Conservation (phyloP, 495 filamentous ascomycete genomes). For the Aspergillus leporis region DNA sequence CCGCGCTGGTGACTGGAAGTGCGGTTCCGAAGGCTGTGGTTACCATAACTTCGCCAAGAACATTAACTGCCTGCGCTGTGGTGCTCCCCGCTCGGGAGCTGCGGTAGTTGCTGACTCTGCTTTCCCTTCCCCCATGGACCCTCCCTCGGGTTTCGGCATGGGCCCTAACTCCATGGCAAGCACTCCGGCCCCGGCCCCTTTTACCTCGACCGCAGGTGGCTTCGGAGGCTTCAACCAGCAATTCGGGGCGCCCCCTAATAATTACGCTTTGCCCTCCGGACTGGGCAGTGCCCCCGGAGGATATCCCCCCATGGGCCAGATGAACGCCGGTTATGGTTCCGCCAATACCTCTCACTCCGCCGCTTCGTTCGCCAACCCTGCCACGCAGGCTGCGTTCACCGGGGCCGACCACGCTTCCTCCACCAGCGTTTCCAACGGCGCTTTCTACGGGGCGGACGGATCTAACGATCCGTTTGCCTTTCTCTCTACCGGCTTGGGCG, state of each 20-base stretch:
- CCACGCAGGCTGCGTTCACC: conserved; percentile 87
- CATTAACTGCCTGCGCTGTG: conserved; percentile 93
- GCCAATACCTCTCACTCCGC: conserved; percentile 71
- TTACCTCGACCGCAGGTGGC: conserved; percentile 69
- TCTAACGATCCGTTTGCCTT: conserved; percentile 87
- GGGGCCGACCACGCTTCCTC: conserved; percentile 73
- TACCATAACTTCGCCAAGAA: conserved; percentile 99
- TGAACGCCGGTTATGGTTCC: conserved; percentile 68
- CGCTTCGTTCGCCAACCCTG: conserved; percentile 89
- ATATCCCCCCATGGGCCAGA: conserved; percentile 78
- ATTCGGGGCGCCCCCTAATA: conserved; percentile 85
- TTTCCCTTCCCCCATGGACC: conserved; percentile 88
- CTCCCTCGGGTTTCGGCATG: conserved; percentile 75
- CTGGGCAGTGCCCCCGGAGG: conserved; percentile 76
- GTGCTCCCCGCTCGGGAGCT: conserved; percentile 88
- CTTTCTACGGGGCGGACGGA: conserved; percentile 58
- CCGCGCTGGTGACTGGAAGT: conserved; percentile 98
- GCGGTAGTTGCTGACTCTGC: conserved; percentile 92
- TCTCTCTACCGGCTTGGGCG: conserved; percentile 77
- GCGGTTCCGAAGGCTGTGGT: conserved; percentile 93
- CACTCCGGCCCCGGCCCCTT: conserved; percentile 81
- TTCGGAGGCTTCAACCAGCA: conserved; percentile 81
- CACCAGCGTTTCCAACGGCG: conserved; percentile 53
- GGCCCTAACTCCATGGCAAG: conserved; percentile 79
- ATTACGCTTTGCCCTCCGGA: conserved; percentile 87